Conservation (phyloP, 2,329 filamentous ascomycete species). For the Cladobotryum mycophilum region DNA sequence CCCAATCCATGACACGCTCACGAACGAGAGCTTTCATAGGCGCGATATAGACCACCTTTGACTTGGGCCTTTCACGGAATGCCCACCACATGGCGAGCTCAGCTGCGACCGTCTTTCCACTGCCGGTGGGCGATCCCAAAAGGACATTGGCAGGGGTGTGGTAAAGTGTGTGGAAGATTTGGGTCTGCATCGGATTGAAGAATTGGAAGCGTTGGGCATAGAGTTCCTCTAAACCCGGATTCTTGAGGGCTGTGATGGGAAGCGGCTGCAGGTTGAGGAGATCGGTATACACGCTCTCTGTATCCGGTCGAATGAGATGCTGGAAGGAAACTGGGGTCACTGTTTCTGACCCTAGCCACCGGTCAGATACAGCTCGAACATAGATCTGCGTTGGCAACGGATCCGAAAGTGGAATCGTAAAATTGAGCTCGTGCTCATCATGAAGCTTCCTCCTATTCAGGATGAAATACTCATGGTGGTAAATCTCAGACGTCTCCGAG, state of each 20-base stretch:
- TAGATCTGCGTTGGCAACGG: conserved; percentile 95
- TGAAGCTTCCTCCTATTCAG: conserved; percentile 82
- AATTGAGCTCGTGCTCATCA: conserved; percentile 96
- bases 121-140: conserved; percentile 90
- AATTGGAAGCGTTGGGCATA: conserved; percentile 86
- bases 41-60: conserved; percentile 97
- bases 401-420: conserved; percentile 91
- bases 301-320: conserved; percentile 93
- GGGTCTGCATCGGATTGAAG: conserved; percentile 99
- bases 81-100: conserved; percentile 99
- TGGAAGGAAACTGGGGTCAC: conserved; percentile 95
- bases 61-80: conserved; percentile 87
- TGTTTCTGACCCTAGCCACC: conserved; percentile 94
- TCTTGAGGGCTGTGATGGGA: conserved; percentile 79
- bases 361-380: conserved; percentile 85
- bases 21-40: conserved; percentile 98
- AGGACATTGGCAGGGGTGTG: conserved; percentile 88
- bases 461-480: conserved; percentile 96
- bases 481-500: conserved; percentile 94
- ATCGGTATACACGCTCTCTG: conserved; percentile 95
- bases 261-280: conserved; percentile 86
- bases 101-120: conserved; percentile 93
- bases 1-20: conserved; percentile 94
- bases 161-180: conserved; percentile 95
- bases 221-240: conserved; percentile 77